Conservation (phyloP, 805 yeast species). For the Zygosaccharomyces pseudorouxii region DNA sequence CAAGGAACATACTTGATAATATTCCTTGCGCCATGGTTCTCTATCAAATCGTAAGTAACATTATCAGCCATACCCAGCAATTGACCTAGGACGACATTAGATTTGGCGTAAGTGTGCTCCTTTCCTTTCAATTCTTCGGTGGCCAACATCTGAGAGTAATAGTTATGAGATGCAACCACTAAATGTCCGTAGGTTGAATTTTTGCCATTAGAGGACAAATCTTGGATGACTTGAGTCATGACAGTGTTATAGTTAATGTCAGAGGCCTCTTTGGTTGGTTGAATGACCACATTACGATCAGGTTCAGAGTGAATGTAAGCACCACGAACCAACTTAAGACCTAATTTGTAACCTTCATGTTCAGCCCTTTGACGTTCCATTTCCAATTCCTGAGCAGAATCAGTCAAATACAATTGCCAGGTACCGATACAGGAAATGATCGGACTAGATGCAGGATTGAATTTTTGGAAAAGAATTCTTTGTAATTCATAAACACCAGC, state of each 20-base stretch:
- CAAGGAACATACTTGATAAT: slow-evolving; percentile 94
- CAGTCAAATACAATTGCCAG: slow-evolving; percentile 83
- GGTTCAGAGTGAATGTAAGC: slow-evolving; percentile 92
- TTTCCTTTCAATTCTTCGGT: slow-evolving; percentile 47
- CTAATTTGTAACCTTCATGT: slow-evolving; percentile 61
- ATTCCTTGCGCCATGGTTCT: slow-evolving; percentile 59
- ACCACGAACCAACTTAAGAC: slow-evolving; percentile 89
- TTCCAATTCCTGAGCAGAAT: slow-evolving; percentile 56
- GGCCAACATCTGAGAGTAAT: slow-evolving; percentile 68
- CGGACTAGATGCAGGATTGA: slow-evolving; percentile 55
- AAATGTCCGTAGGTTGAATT: slow-evolving; percentile 63
- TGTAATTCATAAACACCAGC: slow-evolving; percentile 85
- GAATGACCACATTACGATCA: slow-evolving; percentile 61
- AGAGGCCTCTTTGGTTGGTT: slow-evolving; percentile 72
- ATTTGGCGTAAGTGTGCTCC: slow-evolving; percentile 49
- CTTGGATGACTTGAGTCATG: slow-evolving; percentile 54
- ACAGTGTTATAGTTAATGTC: slow-evolving; percentile 73
- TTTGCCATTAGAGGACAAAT: slow-evolving; percentile 44
- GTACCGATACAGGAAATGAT: slow-evolving; percentile 77
- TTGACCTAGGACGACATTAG: slow-evolving; percentile 82
- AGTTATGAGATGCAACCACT: slow-evolving; percentile 89
- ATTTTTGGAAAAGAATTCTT: slow-evolving; percentile 68
- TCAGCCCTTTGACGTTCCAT: slow-evolving; percentile 63
- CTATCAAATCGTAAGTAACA: slow-evolving; percentile 68
- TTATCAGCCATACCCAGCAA: slow-evolving; percentile 94